Evolutionary conservation across 768 basidiomycete species (phyloP).

Genomic region (Tulasnella sp.): DNA sequence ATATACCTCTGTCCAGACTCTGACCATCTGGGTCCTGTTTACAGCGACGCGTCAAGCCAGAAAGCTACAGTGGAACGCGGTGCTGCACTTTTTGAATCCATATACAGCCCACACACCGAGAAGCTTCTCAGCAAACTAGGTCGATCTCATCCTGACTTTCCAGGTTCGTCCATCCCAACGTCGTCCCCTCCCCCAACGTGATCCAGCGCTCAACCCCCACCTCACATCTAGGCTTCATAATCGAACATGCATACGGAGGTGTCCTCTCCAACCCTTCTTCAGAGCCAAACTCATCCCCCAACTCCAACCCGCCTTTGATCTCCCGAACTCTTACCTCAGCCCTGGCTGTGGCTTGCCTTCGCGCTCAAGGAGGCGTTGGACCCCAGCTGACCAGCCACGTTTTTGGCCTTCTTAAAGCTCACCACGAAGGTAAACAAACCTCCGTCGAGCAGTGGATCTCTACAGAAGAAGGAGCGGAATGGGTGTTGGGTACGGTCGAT

Average conservation of each 20-base stretch:
- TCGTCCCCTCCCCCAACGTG: conserved; percentile 3
- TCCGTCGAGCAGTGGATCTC: conserved; percentile 30
- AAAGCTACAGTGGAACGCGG: conserved; percentile 63
- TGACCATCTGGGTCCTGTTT: background rate
- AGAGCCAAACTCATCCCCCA: conserved; percentile 55
- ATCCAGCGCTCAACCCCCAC: background rate
- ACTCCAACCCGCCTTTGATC: conserved; percentile 45
- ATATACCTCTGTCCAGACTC: background rate
- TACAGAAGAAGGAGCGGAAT: conserved; percentile 31
- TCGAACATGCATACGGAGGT: conserved; percentile 67
- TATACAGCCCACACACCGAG: conserved; percentile 82
- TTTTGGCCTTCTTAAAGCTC: conserved; percentile 81
- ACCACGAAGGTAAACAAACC: conserved; percentile 40
- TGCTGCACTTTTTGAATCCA: conserved; percentile 67
- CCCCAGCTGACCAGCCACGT: conserved; percentile 85
- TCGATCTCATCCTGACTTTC: conserved; percentile 89
- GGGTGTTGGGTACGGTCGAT: conserved; percentile 32
- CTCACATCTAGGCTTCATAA: conserved; percentile 59
- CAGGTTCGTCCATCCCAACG: conserved; percentile 50
- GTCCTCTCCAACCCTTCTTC: conserved; percentile 66
- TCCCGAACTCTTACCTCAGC: conserved; percentile 78
- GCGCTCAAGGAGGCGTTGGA: conserved; percentile 75
- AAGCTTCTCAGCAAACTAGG: conserved; percentile 83
- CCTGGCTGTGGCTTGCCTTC: conserved; percentile 75
- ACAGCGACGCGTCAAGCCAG: background rate